These are phyloP conservation scores for Vicia villosa DNA, from an alignment of 306 rosid genomes.

Conservation along the genomic window DNA sequence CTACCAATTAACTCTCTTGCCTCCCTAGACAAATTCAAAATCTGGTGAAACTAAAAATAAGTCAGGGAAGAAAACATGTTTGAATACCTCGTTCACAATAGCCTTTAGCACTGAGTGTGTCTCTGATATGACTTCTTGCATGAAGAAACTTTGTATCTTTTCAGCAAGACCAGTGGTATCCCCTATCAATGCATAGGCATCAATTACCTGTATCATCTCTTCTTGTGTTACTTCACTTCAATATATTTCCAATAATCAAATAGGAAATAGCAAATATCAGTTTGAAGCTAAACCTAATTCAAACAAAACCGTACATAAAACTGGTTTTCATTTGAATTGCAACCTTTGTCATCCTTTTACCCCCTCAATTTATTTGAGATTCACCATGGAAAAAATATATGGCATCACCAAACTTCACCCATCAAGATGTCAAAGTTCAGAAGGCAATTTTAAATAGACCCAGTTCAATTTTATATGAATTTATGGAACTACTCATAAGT, in stretches of 20 bases:
- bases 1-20: conserved; percentile 11
- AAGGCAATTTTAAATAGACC: conserved; percentile 9
- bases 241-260: conserved; percentile 29
- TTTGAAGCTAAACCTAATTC: neutral
- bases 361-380: conserved; percentile 19
- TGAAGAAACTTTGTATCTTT: conserved; percentile 97
- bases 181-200: conserved; percentile 96
- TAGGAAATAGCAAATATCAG: conserved; percentile 20
- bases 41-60: conserved; percentile 14
- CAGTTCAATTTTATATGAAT: conserved; percentile 12
- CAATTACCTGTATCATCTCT: conserved; percentile 75
- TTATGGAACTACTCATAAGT: conserved; percentile 24
- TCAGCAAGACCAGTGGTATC: conserved; percentile 95
- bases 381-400: neutral
- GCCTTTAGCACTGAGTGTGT: conserved; percentile 79
- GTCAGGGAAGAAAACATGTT: conserved; percentile 16
- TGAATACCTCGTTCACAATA: conserved; percentile 75
- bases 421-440: neutral
- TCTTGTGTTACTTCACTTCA: conserved; percentile 32
- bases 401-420: neutral
- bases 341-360: conserved; percentile 15
- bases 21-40: conserved; percentile 33
- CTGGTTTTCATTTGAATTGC: conserved; percentile 15
- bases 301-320: neutral
- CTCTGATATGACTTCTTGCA: conserved; percentile 98